These are phyloP conservation scores for Ophiosphaerella herpotricha DNA, from an alignment of 2,329 filamentous ascomycete species.

Conservation along the genomic window DNA sequence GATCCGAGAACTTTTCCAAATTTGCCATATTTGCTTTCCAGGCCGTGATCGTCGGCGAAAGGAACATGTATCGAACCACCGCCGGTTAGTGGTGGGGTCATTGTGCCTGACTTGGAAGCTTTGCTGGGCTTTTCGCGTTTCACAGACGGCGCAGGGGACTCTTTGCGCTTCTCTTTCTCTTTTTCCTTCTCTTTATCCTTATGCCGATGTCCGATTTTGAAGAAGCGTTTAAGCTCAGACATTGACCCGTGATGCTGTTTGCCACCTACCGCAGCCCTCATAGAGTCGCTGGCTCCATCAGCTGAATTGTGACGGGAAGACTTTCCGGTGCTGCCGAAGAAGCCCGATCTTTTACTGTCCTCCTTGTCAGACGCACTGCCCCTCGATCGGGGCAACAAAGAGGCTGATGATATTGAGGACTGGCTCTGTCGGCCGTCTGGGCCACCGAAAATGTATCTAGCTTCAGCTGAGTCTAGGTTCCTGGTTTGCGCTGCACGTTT, in stretches of 20 bases:
- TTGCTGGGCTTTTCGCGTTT: constrained; percentile 58
- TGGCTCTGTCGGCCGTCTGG: constrained; percentile 66
- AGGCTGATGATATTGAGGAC: constrained; percentile 38
- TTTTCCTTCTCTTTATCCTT: constrained; percentile 55
- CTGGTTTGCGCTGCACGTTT: constrained; percentile 73
- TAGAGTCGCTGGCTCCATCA: constrained; percentile 37
- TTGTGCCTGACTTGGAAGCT: constrained; percentile 48
- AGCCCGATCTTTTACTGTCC: constrained; percentile 58
- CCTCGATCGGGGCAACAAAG: constrained; percentile 52
- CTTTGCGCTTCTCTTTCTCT: constrained; percentile 54
- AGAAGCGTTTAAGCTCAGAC: constrained; percentile 95
- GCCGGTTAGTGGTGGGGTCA: constrained; percentile 42
- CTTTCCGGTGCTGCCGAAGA: constrained; percentile 57
- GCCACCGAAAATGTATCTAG: constrained; percentile 80
- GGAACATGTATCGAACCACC: constrained; percentile 61
- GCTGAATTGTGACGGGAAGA: constrained; percentile 53
- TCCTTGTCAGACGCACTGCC: constrained; percentile 43
- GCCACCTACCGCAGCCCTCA: constrained; percentile 29
- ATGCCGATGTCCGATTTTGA: constrained; percentile 71
- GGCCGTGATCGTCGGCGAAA: constrained; percentile 90
- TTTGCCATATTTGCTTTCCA: constrained; percentile 92
- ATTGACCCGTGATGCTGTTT: constrained; percentile 73
- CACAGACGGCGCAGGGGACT: constrained; percentile 65
- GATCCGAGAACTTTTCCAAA: constrained; percentile 92
- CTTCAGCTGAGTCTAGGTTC: constrained; percentile 71